phyloP scores from a whole-genome alignment of 345 rosid species.

The Eucalyptus curtisii region DNA sequence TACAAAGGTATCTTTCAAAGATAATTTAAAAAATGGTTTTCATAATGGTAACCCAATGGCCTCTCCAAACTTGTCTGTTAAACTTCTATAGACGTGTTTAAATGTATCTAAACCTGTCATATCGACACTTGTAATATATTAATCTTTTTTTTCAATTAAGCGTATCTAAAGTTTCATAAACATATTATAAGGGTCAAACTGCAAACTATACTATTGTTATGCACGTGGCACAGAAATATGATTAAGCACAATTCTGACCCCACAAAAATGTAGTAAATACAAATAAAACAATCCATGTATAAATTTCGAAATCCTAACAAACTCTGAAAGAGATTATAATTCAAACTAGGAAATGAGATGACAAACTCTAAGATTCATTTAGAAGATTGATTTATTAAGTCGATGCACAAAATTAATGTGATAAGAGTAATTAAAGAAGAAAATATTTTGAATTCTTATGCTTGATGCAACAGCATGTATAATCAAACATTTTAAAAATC shows the following conservation, averaged over 20 bases:
- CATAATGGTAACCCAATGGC: background rate
- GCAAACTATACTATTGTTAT: background rate
- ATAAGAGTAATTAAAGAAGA: background rate
- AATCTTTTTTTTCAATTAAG: background rate
- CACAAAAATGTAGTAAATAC: rapidly evolving
- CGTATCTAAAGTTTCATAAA: background rate
- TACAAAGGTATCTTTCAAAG: background rate
- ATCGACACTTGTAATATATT: background rate
- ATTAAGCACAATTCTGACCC: background rate
- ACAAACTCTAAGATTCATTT: background rate
- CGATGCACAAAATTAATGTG: background rate
- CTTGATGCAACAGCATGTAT: background rate
- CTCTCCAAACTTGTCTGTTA: background rate
- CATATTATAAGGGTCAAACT: rapidly evolving
- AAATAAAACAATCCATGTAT: rapidly evolving
- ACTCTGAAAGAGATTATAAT: background rate
- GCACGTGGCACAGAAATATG: background rate
- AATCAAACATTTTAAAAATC: background rate
- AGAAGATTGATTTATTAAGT: background rate
- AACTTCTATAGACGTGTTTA: background rate
- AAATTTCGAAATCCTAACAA: background rate
- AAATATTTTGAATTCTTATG: background rate
- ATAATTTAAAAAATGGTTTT: background rate
- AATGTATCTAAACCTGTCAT: background rate
- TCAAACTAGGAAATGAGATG: background rate